Evolutionary conservation across 1,284 basidiomycete species (phyloP).

Genomic region (Ganoderma lucidum): DNA sequence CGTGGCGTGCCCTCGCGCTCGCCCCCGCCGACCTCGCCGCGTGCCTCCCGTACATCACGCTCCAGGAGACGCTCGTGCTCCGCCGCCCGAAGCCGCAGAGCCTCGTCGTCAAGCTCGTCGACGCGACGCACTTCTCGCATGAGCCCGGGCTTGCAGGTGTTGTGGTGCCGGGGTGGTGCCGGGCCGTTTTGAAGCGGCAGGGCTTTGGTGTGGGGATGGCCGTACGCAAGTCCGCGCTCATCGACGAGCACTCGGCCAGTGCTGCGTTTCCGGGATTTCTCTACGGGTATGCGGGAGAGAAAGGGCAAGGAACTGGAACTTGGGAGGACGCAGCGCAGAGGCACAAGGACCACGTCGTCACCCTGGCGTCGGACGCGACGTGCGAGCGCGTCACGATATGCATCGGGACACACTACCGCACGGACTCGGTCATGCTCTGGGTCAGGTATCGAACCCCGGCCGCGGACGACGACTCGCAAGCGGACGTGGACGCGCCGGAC

Average conservation of each 20-base stretch:
- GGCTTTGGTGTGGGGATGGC: neutral
- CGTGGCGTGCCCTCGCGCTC: neutral
- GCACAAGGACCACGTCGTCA: constrained; percentile 3
- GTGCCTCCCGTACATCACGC: constrained; percentile 5
- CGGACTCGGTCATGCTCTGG: constrained; percentile 6
- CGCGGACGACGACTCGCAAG: neutral
- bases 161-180: neutral
- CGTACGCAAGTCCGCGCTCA: neutral
- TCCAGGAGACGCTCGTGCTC: neutral
- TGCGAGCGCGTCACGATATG: neutral
- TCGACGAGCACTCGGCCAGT: neutral
- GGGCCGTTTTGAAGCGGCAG: neutral
- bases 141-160: constrained; percentile 1
- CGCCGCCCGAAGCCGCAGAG: neutral
- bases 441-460: neutral
- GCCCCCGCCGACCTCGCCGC: neutral
- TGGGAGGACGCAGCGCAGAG: constrained; percentile 2
- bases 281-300: neutral
- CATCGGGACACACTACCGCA: constrained; percentile 4
- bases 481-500: neutral
- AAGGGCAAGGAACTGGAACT: neutral
- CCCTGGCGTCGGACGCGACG: neutral
- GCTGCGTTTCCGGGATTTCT: neutral
- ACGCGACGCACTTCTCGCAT: neutral
- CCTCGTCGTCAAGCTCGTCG: neutral